Evolutionary conservation across 257 asterid species (phyloP), one percentile per base, ranked within the genome.

Genomic region (Leonotis leonurus): DNA sequence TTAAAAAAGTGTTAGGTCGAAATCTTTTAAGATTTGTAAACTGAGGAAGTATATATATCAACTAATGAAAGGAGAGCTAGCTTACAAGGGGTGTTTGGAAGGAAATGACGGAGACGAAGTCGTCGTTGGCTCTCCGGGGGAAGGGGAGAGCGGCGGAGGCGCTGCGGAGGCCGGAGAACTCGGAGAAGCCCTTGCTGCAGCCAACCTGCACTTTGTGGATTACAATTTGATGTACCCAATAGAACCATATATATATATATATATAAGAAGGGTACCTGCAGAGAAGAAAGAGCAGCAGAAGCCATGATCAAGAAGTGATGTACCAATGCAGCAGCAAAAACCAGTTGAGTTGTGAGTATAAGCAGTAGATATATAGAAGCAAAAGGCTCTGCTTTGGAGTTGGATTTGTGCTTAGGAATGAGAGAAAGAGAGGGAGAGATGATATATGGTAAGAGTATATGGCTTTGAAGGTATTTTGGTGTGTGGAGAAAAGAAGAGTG

Each of bases 1-100:
- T n/a, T n/a, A n/a, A n/a, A n/a, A n/a, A n/a, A n/a, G n/a, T n/a
- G n/a, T n/a, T n/a, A n/a, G n/a, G n/a, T n/a, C n/a, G n/a, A n/a
- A n/a, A n/a, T n/a, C n/a, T n/a, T n/a, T n/a, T n/a, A n/a, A n/a
- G n/a, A n/a, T n/a, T n/a, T n/a, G n/a, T n/a, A n/a, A n/a, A n/a
- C n/a, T n/a, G n/a, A n/a, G n/a, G n/a, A 35, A 35, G 13, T 35
- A n/a, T 12, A 16, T 16, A 16, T n/a, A 20, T 26, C 41, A 49
- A 8, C 3, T 20, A 45, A 17, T n/a, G 48, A n/a, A 2, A 18
- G 3, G 32, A 2, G 22, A 48, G 13, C 60, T 13, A 14, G 79
- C 98, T 88, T 65, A 91, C 98, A 65, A 26, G 88, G 55, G 92
- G 79, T 52, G 98, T 86, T 25, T 88, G 98, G 78, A 91, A 88